A percentile compares a stretch with the other conserved stretches of the same genome.
Evolutionary conservation across 306 rosid genomes (phyloP).

Genomic region (Lathyrus tuberosus): DNA sequence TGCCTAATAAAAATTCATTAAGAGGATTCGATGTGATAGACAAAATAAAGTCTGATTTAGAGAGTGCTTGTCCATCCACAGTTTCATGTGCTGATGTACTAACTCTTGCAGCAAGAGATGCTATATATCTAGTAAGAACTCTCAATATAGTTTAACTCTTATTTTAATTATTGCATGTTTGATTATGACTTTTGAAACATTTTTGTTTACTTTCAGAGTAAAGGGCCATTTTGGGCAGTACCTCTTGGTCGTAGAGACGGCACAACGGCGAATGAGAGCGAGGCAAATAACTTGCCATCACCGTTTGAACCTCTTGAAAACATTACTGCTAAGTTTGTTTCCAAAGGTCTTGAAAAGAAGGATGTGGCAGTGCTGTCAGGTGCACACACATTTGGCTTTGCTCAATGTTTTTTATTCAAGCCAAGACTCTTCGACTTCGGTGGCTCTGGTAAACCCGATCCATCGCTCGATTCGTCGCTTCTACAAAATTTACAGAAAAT

Average conservation of each 20-base stretch:
- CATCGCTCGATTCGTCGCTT: slow-evolving; percentile 56
- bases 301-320: slow-evolving; percentile 74
- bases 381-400: slow-evolving; percentile 84
- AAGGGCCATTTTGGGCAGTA: slow-evolving; percentile 71
- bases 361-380: slow-evolving; percentile 87
- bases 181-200: background rate
- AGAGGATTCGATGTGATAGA: slow-evolving; percentile 92
- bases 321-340: slow-evolving; percentile 65
- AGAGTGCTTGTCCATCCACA: slow-evolving; percentile 76
- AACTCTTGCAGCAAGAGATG: slow-evolving; percentile 81
- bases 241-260: slow-evolving; percentile 87
- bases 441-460: slow-evolving; percentile 76
- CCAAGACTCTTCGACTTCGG: slow-evolving; percentile 67
- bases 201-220: slow-evolving; percentile 44
- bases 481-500: slow-evolving; percentile 46
- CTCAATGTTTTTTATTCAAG: slow-evolving; percentile 89
- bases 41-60: slow-evolving; percentile 66
- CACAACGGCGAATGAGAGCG: slow-evolving; percentile 64
- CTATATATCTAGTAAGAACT: slow-evolving; percentile 70
- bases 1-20: slow-evolving; percentile 62
- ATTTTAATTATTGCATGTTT: background rate
- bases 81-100: slow-evolving; percentile 89
- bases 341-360: slow-evolving; percentile 69
- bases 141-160: background rate
- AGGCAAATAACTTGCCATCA: slow-evolving; percentile 69